Evolutionary conservation across 768 basidiomycete genomes (phyloP).

Genomic region (Infundibulicybe gibba): DNA sequence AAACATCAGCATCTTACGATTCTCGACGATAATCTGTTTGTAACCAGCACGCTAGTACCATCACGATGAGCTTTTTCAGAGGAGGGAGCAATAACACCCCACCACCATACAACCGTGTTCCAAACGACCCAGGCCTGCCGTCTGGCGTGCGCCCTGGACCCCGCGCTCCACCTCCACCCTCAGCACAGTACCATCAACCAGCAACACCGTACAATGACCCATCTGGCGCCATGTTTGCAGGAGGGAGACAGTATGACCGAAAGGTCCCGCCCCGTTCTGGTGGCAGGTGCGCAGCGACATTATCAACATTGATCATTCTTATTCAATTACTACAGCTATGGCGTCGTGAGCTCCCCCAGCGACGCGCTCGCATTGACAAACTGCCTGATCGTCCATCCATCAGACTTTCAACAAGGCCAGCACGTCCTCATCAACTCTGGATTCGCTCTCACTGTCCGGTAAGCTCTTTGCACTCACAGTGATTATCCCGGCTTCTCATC

Average conservation of each 20-base stretch:
- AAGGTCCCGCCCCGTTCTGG: slow-evolving; percentile 31
- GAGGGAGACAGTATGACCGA: slow-evolving; percentile 35
- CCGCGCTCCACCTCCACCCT: slow-evolving; percentile 33
- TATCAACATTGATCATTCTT: background rate
- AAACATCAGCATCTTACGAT: no score
- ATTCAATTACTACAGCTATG: slow-evolving; percentile 32
- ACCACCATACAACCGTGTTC: slow-evolving; percentile 41
- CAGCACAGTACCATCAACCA: slow-evolving; percentile 36
- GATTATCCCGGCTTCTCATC: background rate
- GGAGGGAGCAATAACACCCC: slow-evolving; percentile 30
- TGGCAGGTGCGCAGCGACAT: slow-evolving; percentile 16
- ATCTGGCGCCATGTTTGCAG: slow-evolving; percentile 45
- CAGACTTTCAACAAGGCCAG: slow-evolving; percentile 69
- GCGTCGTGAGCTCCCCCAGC: slow-evolving; percentile 58
- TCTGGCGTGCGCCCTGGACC: slow-evolving; percentile 29
- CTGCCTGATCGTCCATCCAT: slow-evolving; percentile 74
- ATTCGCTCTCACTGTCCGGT: slow-evolving; percentile 77
- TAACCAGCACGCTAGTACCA: no score
- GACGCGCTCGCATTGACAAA: slow-evolving; percentile 75
- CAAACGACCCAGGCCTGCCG: slow-evolving; percentile 25
- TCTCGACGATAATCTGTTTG: no score
- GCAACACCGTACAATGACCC: slow-evolving; percentile 50
- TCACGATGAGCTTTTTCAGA: slow-evolving; percentile 47
- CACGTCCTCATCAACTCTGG: slow-evolving; percentile 75
- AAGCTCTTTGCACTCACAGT: slow-evolving; percentile 13